phyloP scores from a whole-genome alignment of 495 filamentous ascomycete species.

The Usnea hakonensis region DNA sequence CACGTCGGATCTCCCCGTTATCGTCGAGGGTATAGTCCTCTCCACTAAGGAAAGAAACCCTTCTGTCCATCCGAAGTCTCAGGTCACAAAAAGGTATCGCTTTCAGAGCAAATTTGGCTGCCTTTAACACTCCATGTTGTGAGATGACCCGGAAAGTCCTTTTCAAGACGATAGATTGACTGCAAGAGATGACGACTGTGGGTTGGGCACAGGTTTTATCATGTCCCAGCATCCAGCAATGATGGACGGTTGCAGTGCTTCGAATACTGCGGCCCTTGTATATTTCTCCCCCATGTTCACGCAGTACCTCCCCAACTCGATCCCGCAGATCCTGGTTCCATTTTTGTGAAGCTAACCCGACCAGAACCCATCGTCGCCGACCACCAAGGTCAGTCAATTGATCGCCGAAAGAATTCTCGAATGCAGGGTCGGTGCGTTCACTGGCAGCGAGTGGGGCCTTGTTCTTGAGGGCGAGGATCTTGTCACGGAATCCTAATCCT shows the following conservation, averaged over 20 bases:
- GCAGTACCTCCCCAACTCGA: background rate
- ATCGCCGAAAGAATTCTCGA: constrained; percentile 7
- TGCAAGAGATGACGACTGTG: constrained; percentile 5
- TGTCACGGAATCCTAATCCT: background rate
- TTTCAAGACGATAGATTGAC: background rate
- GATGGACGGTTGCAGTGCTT: background rate
- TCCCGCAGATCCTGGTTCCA: background rate
- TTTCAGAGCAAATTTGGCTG: constrained; percentile 4
- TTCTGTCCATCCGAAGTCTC: background rate
- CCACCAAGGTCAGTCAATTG: constrained; percentile 3
- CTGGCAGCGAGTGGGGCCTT: background rate
- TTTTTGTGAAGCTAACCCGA: background rate
- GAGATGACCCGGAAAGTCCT: background rate
- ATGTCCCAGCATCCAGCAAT: constrained; percentile 10
- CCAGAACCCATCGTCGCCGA: constrained; percentile 1
- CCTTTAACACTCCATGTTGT: constrained; percentile 3
- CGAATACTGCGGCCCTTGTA: constrained; percentile 5
- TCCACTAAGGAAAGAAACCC: background rate
- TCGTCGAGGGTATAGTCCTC: background rate
- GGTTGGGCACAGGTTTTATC: constrained; percentile 1
- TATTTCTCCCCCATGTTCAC: constrained; percentile 5
- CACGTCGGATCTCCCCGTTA: background rate
- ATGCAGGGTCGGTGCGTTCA: constrained; percentile 1
- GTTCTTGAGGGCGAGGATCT: background rate
- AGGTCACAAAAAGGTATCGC: background rate